phyloP scores from a whole-genome alignment of 192 early-diverging fungal species.

The Entrophospora sp. region DNA sequence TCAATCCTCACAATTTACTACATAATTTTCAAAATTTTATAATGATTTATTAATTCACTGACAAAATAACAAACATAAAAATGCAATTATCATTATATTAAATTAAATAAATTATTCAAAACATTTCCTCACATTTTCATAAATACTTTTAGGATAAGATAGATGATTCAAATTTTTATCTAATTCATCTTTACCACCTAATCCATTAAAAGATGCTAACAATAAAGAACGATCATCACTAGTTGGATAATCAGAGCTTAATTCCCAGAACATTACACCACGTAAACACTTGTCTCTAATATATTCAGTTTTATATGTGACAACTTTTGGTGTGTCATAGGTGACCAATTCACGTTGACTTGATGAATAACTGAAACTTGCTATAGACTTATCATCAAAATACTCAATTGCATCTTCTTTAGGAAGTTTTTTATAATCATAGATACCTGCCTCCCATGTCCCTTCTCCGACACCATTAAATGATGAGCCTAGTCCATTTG shows the following conservation, averaged over 20 bases:
- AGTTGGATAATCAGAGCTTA: slow-evolving; percentile 38
- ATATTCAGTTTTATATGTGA: slow-evolving; percentile 61
- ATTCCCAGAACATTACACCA: slow-evolving; percentile 80
- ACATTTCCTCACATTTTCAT: slow-evolving; percentile 37
- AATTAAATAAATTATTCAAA: slow-evolving; percentile 20
- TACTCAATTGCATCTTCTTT: slow-evolving; percentile 51
- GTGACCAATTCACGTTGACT: slow-evolving; percentile 60
- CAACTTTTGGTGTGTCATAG: slow-evolving; percentile 66
- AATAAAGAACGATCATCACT: slow-evolving; percentile 37
- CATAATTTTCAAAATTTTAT: no score
- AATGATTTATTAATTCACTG: no score
- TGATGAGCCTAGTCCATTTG: slow-evolving; percentile 52
- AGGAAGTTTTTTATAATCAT: slow-evolving; percentile 82
- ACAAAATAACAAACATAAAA: no score
- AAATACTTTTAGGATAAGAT: slow-evolving; percentile 36
- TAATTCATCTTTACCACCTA: slow-evolving; percentile 18
- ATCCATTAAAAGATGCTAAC: slow-evolving; percentile 15
- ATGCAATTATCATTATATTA: no score
- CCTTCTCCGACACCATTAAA: slow-evolving; percentile 69
- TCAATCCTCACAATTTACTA: no score
- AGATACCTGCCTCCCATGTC: slow-evolving; percentile 84
- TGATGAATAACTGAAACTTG: slow-evolving; percentile 77
- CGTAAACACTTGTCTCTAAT: slow-evolving; percentile 45
- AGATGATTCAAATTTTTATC: slow-evolving; percentile 37
- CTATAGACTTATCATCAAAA: slow-evolving; percentile 69